These are phyloP conservation scores for Acer saccharum DNA, from an alignment of 345 rosid species.

Conservation along the genomic window DNA sequence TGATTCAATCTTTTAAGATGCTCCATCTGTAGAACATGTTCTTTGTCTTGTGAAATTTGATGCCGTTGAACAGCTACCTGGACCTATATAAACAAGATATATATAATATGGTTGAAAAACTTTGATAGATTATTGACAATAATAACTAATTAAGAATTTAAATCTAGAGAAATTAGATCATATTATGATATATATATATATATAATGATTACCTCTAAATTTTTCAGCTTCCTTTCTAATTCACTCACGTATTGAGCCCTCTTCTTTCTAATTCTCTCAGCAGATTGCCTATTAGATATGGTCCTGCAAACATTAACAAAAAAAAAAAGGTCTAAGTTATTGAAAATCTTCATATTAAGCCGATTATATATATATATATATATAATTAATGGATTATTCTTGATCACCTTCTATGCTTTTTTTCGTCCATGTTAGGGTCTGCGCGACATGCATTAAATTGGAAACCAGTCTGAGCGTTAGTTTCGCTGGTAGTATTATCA, in stretches of 20 bases:
- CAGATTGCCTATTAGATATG: constrained; percentile 37
- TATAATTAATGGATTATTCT: not conserved
- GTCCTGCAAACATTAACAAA: constrained; percentile 22
- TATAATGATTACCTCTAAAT: constrained; percentile 30
- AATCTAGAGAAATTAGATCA: not conserved
- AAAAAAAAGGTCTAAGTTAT: not conserved
- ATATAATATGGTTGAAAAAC: too few relatives aligned
- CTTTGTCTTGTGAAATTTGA: constrained; percentile 20
- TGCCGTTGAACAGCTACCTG: constrained; percentile 23
- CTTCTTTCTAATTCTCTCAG: constrained; percentile 33
- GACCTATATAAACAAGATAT: constrained; percentile 13
- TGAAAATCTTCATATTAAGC: not conserved
- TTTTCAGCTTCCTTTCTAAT: constrained; percentile 27
- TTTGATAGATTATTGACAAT: not conserved
- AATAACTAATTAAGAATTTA: not conserved
- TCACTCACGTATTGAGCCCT: constrained; percentile 18
- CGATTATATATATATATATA: not conserved
- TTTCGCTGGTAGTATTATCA: not conserved
- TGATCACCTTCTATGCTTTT: constrained; percentile 35
- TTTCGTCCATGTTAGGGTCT: constrained; percentile 31
- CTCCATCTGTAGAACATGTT: constrained; percentile 24
- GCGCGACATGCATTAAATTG: not conserved
- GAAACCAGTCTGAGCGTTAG: not conserved
- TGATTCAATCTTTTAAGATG: not conserved
- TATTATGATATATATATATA: too few relatives aligned